These are phyloP conservation scores for Colletotrichum incanum DNA, from an alignment of 2,329 filamentous ascomycete species.

Conservation along the genomic window DNA sequence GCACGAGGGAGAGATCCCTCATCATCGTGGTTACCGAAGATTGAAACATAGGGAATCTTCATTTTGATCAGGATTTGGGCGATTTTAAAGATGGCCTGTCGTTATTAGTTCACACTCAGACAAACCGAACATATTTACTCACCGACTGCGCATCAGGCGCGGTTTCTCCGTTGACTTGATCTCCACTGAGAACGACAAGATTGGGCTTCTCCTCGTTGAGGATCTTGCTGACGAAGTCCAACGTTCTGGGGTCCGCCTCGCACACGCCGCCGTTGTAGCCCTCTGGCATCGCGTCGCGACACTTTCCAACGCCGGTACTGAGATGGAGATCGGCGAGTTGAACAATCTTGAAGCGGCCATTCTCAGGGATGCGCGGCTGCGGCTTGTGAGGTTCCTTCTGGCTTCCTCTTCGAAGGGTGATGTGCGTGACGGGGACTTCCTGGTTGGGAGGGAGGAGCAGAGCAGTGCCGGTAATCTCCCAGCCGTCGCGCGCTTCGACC, in stretches of 20 bases:
- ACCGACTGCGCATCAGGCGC: conserved; percentile 91
- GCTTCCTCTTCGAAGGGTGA: conserved; percentile 84
- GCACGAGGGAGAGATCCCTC: conserved; percentile 85
- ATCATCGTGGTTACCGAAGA: conserved; percentile 98
- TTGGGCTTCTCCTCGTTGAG: conserved; percentile 96
- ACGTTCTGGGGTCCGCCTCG: conserved; percentile 90
- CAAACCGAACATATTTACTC: conserved; percentile 49
- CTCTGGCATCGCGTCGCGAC: conserved; percentile 87
- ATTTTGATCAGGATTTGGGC: conserved; percentile 87
- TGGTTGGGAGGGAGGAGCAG: conserved; percentile 78
- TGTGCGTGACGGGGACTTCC: conserved; percentile 77
- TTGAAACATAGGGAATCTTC: conserved; percentile 92
- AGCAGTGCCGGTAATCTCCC: conserved; percentile 83
- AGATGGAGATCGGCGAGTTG: conserved; percentile 96
- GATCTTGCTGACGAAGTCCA: conserved; percentile 88
- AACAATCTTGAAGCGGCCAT: conserved; percentile 97
- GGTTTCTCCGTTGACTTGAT: conserved; percentile 95
- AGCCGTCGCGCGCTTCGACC: conserved; percentile 88
- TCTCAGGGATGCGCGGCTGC: conserved; percentile 83
- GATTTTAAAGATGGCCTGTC: conserved; percentile 91
- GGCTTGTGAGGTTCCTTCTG: conserved; percentile 77
- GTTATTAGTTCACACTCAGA: conserved; percentile 15
- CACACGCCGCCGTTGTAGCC: conserved; percentile 82
- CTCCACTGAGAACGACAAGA: conserved; percentile 90
- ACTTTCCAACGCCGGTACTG: conserved; percentile 88